These are phyloP conservation scores for Neopestalotiopsis rosae DNA, from an alignment of 2,329 filamentous ascomycete genomes.

Conservation along the genomic window DNA sequence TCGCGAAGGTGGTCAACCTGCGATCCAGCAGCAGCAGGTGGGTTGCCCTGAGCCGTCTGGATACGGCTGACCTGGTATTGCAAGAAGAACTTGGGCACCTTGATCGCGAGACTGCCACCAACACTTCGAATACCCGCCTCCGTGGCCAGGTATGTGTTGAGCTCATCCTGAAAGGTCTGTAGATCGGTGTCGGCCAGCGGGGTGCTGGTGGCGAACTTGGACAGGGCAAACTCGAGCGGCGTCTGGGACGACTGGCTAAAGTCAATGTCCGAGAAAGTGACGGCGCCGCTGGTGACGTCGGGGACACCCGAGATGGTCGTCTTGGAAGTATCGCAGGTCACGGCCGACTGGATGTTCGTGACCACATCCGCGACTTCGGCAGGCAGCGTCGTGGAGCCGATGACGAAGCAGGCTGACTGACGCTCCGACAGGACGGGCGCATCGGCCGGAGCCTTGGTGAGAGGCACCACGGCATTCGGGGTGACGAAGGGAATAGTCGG, in stretches of 20 bases:
- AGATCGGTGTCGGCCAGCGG: conserved; percentile 56
- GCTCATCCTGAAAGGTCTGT: conserved; percentile 54
- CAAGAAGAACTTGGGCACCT: conserved; percentile 69
- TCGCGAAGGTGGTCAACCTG: conserved; percentile 62
- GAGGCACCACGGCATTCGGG: conserved; percentile 14
- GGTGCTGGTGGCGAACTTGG: conserved; percentile 55
- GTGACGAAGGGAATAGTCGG: conserved; percentile 18
- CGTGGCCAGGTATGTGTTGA: conserved; percentile 64
- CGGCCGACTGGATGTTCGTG: conserved; percentile 42
- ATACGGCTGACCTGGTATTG: conserved; percentile 64
- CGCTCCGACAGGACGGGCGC: background rate
- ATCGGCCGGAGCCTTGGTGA: conserved; percentile 5
- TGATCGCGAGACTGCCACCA: conserved; percentile 59
- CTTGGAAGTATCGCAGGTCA: conserved; percentile 54
- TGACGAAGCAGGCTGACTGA: conserved; percentile 52
- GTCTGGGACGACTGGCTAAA: conserved; percentile 54
- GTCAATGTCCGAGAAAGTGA: conserved; percentile 60
- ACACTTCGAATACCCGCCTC: conserved; percentile 62
- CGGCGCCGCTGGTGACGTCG: conserved; percentile 57
- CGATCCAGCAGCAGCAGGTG: conserved; percentile 54
- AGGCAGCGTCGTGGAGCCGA: conserved; percentile 56
- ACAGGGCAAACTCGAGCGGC: conserved; percentile 59
- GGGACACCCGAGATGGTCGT: conserved; percentile 60
- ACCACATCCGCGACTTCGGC: conserved; percentile 52
- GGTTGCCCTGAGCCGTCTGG: conserved; percentile 62